Conservation (phyloP, 768 basidiomycete species). For the Krasilnikovozyma curviuscula region DNA sequence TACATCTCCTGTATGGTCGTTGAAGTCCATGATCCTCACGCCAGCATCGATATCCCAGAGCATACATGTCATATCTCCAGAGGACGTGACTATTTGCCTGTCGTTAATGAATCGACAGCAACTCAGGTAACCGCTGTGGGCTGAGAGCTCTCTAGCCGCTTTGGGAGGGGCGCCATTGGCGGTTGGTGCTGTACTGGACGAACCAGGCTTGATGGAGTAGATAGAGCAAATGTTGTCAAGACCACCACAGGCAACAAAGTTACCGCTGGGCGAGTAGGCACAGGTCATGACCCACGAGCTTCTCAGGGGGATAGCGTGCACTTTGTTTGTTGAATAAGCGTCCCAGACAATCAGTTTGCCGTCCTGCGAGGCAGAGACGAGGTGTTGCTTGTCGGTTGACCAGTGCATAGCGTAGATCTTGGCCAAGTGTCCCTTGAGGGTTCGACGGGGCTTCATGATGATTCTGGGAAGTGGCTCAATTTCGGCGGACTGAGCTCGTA, state of each 20-base stretch:
- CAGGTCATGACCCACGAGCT: constrained; percentile 99
- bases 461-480: constrained; percentile 89
- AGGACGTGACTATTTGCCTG: constrained; percentile 91
- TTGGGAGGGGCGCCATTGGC: constrained; percentile 33
- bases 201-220: constrained; percentile 50
- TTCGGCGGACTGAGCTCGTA: constrained; percentile 95
- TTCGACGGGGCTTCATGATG: constrained; percentile 86
- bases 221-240: constrained; percentile 98
- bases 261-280: constrained; percentile 90
- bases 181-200: constrained; percentile 16
- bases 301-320: constrained; percentile 92
- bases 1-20: constrained; percentile 96
- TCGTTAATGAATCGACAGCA: constrained; percentile 99
- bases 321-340: constrained; percentile 99
- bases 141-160: constrained; percentile 84
- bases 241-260: constrained; percentile 94
- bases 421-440: constrained; percentile 88
- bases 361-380: constrained; percentile 98
- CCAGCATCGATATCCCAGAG: constrained; percentile 99
- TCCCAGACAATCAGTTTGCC: constrained; percentile 99
- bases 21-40: constrained; percentile 93
- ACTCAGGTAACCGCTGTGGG: constrained; percentile 91
- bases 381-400: constrained; percentile 89
- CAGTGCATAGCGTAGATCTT: constrained; percentile 99
- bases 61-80: constrained; percentile 99